A percentile compares a stretch with the other conserved stretches of the same genome.
These are phyloP conservation scores for Phenoliferia sp. DNA, from an alignment of 1,284 basidiomycete species.

Conservation along the genomic window DNA sequence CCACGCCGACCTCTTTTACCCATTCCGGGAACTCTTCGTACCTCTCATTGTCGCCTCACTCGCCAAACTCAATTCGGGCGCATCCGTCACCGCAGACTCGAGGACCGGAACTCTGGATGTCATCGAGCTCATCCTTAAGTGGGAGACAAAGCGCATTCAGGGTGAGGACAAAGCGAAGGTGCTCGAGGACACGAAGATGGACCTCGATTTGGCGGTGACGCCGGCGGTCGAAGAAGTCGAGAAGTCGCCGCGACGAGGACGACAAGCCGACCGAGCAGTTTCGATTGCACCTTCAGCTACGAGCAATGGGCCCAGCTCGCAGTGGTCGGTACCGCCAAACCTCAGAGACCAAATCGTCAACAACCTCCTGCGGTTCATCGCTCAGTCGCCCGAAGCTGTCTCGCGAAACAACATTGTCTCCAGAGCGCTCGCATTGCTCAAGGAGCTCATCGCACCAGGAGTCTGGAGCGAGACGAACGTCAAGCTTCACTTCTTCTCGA, in stretches of 20 bases:
- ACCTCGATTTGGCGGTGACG: conserved; percentile 36
- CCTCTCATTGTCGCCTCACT: conserved; percentile 91
- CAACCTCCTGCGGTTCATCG: conserved; percentile 80
- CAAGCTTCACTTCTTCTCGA: conserved; percentile 81
- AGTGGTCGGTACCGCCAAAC: conserved; percentile 53
- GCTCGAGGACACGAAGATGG: conserved; percentile 44
- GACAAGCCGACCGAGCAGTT: conserved; percentile 46
- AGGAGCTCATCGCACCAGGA: conserved; percentile 69
- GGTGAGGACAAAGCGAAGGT: conserved; percentile 53
- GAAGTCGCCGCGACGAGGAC: conserved; percentile 45
- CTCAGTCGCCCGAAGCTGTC: conserved; percentile 66
- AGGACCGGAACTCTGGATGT: conserved; percentile 53
- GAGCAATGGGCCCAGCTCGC: conserved; percentile 27
- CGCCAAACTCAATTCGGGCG: conserved; percentile 75
- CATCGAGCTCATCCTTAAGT: conserved; percentile 44
- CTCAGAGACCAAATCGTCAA: conserved; percentile 84
- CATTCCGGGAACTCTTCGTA: conserved; percentile 89
- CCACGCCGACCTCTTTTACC: conserved; percentile 88
- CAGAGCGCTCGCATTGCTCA: conserved; percentile 74
- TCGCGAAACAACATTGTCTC: conserved; percentile 62
- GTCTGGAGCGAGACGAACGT: conserved; percentile 93
- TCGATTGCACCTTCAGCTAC: conserved; percentile 45
- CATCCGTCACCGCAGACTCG: conserved; percentile 69
- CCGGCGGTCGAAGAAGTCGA: neutral
- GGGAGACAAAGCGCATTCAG: conserved; percentile 41